phyloP scores from a whole-genome alignment of 805 yeast genomes.

The Wickerhamiella slavikovae region DNA sequence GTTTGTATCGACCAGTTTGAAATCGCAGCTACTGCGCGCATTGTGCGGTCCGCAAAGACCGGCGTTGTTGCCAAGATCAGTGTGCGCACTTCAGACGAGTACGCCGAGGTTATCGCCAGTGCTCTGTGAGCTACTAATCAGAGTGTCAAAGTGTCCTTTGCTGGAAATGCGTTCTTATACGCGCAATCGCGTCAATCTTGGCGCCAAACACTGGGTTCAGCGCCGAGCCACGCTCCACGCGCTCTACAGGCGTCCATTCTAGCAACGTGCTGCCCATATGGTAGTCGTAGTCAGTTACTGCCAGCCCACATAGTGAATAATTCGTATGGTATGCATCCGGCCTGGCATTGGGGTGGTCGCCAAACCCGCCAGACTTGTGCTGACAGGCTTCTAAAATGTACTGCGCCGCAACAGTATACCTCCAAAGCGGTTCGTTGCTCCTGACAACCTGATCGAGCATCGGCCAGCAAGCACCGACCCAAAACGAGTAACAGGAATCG shows the following conservation, averaged over 20 bases:
- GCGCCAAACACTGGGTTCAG: no score
- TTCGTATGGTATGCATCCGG: slow-evolving; percentile 87
- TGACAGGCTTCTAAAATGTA: slow-evolving; percentile 70
- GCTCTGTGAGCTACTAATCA: no score
- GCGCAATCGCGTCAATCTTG: no score
- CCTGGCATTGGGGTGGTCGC: slow-evolving; percentile 67
- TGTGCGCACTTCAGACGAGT: slow-evolving; percentile 24
- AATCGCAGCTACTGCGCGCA: slow-evolving; percentile 23
- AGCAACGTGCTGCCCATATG: no score
- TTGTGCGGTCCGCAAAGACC: slow-evolving; percentile 23
- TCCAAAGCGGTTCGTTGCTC: slow-evolving; percentile 1
- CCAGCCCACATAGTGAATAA: slow-evolving; percentile 60
- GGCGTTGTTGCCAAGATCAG: slow-evolving; percentile 28
- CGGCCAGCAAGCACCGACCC: slow-evolving; percentile 73
- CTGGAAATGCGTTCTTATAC: no score
- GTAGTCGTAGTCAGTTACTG: slow-evolving; percentile 29
- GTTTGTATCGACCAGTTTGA: slow-evolving; percentile 31
- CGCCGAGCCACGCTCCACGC: no score
- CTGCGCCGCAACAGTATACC: slow-evolving; percentile 33
- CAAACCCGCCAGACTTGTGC: slow-evolving; percentile 43
- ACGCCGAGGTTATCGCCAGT: slow-evolving; percentile 31
- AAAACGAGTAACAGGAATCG: slow-evolving; percentile 88
- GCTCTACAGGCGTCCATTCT: no score
- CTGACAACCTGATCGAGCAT: slow-evolving; percentile 37
- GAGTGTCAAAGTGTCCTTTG: no score